Conservation (phyloP, 2,329 filamentous ascomycete species). For the Zalaria sp. region DNA sequence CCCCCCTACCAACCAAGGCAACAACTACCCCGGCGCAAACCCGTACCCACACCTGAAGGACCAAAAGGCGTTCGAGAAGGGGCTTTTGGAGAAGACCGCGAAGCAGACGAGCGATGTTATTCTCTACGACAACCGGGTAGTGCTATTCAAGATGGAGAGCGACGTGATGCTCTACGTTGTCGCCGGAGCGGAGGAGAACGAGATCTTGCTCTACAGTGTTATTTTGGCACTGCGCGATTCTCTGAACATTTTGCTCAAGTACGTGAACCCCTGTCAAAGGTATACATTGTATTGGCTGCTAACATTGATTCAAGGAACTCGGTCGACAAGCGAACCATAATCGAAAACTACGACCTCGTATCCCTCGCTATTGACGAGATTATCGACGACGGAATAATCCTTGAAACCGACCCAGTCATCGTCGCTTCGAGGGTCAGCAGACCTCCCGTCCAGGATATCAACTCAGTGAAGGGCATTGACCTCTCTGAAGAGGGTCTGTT, state of each 20-base stretch:
- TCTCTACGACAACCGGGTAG: constrained; percentile 89
- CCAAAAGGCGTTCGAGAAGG: constrained; percentile 95
- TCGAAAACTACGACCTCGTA: constrained; percentile 97
- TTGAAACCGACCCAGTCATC: constrained; percentile 92
- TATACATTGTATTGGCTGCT: constrained; percentile 3
- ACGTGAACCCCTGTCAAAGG: constrained; percentile 19
- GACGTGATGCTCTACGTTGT: constrained; percentile 96
- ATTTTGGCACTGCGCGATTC: constrained; percentile 82
- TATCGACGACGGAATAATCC: constrained; percentile 86
- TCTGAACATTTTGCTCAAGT: constrained; percentile 87
- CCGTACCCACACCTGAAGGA: constrained; percentile 83
- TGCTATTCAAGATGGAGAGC: constrained; percentile 95
- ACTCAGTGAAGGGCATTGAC: constrained; percentile 83
- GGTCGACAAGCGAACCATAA: constrained; percentile 91
- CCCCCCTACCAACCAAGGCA: constrained; percentile 43
- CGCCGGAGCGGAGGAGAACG: constrained; percentile 84
- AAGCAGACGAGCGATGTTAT: constrained; percentile 96
- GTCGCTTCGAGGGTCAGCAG: constrained; percentile 85
- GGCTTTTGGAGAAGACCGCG: constrained; percentile 83
- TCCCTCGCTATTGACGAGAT: constrained; percentile 91
- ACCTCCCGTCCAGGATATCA: constrained; percentile 77
- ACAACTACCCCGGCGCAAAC: constrained; percentile 50
- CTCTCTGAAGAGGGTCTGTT: constrained; percentile 90
- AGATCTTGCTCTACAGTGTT: constrained; percentile 86
- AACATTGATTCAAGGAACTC: constrained; percentile 51